phyloP scores from a whole-genome alignment of 257 asterid genomes.

The Cordia subcordata region DNA sequence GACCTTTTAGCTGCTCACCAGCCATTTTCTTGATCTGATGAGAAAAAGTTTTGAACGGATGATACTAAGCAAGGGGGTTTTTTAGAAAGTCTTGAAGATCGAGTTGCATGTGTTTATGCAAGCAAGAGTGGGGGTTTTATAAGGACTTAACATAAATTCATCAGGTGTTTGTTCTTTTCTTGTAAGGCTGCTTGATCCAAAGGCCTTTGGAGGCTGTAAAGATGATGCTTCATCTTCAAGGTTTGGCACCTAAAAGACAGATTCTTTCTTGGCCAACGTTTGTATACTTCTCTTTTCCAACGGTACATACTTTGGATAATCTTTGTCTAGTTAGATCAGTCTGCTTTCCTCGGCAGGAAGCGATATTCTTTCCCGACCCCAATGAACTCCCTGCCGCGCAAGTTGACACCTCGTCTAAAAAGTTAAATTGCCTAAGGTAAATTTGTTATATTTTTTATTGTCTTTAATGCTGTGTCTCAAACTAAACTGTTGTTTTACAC shows the following conservation, averaged over 20 bases:
- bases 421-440: no score
- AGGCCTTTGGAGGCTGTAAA: constrained; percentile 45
- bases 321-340: neutral
- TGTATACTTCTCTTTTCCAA: constrained; percentile 5
- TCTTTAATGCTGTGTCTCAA: neutral
- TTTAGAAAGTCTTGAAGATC: constrained; percentile 2
- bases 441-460: no score
- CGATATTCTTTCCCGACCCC: constrained; percentile 5
- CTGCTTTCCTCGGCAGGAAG: neutral
- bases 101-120: constrained; percentile 13
- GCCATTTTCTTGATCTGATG: constrained; percentile 39
- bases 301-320: no score
- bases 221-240: constrained; percentile 50
- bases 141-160: constrained; percentile 1
- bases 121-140: constrained; percentile 23
- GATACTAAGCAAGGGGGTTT: constrained; percentile 1
- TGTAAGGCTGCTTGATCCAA: constrained; percentile 54
- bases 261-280: constrained; percentile 12
- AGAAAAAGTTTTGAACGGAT: neutral
- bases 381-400: no score
- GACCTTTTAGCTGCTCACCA: constrained; percentile 39
- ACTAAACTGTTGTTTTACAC: neutral
- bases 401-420: no score
- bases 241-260: constrained; percentile 29
- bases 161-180: constrained; percentile 60